Percentiles rank a stretch among this genome's conserved stretches.
Conservation (phyloP, 75 land plant species). For the Pinus tabuliformis region DNA sequence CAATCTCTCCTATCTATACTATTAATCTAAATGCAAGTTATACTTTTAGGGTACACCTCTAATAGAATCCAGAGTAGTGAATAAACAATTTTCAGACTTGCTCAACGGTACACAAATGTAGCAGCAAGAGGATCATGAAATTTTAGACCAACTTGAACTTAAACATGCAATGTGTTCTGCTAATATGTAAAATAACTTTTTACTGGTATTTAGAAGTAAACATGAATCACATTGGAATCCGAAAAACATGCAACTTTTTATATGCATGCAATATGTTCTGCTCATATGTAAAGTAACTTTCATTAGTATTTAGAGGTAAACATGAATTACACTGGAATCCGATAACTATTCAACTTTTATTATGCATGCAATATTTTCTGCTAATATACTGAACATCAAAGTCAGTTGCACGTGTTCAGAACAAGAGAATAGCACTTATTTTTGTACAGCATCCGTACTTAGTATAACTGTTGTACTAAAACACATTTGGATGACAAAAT, state of each 20-base stretch:
- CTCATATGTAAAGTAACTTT: too few relatives aligned
- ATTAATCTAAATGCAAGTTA: conserved; percentile 12
- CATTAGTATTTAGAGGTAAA: too few relatives aligned
- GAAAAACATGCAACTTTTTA: too few relatives aligned
- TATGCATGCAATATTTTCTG: too few relatives aligned
- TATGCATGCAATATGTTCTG: too few relatives aligned
- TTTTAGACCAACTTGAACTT: conserved; percentile 51
- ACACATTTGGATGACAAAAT: too few relatives aligned
- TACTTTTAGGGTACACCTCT: conserved; percentile 75
- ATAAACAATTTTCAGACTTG: conserved; percentile 56
- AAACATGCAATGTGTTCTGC: too few relatives aligned
- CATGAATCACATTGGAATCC: too few relatives aligned
- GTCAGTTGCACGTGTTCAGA: background rate
- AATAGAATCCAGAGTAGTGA: conserved; percentile 45
- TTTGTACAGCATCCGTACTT: background rate
- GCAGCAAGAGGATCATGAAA: conserved; percentile 59
- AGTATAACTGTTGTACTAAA: too few relatives aligned
- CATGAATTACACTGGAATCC: background rate
- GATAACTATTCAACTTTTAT: too few relatives aligned
- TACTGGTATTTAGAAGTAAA: too few relatives aligned
- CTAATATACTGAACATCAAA: background rate
- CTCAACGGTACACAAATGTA: conserved; percentile 46
- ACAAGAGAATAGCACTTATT: background rate
- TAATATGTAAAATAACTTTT: conserved; percentile 55
- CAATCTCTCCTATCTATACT: background rate